These are phyloP conservation scores for Penicillium griseofulvum DNA, from an alignment of 2,329 filamentous ascomycete genomes.

Conservation along the genomic window DNA sequence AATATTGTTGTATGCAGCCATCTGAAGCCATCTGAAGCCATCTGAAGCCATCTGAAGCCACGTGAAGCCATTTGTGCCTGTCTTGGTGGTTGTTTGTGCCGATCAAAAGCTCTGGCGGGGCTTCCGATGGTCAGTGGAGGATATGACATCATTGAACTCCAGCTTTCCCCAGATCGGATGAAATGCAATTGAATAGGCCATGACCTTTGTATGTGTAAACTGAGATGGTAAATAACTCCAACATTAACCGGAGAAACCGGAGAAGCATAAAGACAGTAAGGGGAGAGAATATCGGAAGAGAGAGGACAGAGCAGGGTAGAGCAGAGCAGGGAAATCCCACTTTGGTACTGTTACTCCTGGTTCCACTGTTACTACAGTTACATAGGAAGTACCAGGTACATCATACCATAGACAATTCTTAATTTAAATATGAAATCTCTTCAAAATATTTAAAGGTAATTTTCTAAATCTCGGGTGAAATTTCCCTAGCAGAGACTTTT, in stretches of 20 bases:
- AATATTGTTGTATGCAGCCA: background rate
- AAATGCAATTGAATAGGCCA: background rate
- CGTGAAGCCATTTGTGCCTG: background rate
- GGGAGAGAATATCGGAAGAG: too few relatives aligned
- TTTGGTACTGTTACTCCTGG: background rate
- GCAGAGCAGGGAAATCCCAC: background rate
- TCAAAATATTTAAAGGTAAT: background rate
- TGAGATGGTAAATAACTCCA: background rate
- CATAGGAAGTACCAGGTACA: background rate
- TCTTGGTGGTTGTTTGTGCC: background rate
- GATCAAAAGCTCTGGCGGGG: background rate
- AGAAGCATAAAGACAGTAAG: background rate
- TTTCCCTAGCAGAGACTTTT: slow-evolving; percentile 3
- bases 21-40: background rate
- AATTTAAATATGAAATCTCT: background rate
- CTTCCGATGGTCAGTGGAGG: background rate
- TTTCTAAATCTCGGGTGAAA: slow-evolving; percentile 5
- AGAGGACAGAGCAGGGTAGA: background rate
- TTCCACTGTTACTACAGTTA: background rate
- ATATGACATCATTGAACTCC: background rate
- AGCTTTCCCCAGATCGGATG: slow-evolving; percentile 1
- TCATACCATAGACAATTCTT: background rate
- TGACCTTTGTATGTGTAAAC: too few relatives aligned
- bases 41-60: background rate
- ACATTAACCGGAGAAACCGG: background rate